These are phyloP conservation scores for Scedosporium minutisporum DNA, from an alignment of 2,329 filamentous ascomycete species.

Conservation along the genomic window DNA sequence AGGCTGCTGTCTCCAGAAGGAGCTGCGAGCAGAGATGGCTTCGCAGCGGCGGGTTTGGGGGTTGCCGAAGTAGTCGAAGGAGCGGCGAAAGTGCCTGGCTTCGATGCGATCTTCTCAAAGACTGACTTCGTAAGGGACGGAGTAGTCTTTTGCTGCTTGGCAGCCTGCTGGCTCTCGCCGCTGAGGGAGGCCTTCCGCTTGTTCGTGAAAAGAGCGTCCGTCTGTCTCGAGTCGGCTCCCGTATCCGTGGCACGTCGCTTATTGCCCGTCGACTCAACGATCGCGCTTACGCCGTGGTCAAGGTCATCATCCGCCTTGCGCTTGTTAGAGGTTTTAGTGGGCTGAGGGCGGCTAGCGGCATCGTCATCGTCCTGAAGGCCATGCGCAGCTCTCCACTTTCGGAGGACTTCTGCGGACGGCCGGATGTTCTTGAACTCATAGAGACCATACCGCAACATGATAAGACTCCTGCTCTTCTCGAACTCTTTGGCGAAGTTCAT, in stretches of 20 bases:
- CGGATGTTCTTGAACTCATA: constrained; percentile 56
- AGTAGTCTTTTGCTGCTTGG: constrained; percentile 38
- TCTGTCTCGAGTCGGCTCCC: constrained; percentile 18
- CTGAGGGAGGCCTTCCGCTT: constrained; percentile 42
- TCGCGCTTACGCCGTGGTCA: constrained; percentile 25
- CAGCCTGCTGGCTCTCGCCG: constrained; percentile 34
- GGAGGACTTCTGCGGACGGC: constrained; percentile 46
- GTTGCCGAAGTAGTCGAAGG: background rate
- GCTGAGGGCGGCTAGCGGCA: constrained; percentile 18
- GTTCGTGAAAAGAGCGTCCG: constrained; percentile 31
- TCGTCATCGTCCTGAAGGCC: constrained; percentile 36
- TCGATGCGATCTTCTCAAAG: constrained; percentile 45
- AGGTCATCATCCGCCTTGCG: constrained; percentile 48
- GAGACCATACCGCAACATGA: constrained; percentile 50
- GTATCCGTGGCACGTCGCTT: constrained; percentile 37
- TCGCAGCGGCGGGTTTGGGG: background rate
- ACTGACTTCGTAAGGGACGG: constrained; percentile 45
- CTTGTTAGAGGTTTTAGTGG: constrained; percentile 31
- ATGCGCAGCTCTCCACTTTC: constrained; percentile 48
- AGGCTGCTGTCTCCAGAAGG: constrained; percentile 19
- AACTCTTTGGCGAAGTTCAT: constrained; percentile 55
- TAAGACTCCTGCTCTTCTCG: constrained; percentile 52
- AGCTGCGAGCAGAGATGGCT: constrained; percentile 7
- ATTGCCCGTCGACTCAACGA: constrained; percentile 24
- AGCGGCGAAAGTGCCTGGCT: constrained; percentile 21